Percentiles rank a stretch among this genome's conserved stretches.
Evolutionary conservation across 75 land plant genomes (phyloP).

Genomic region (Cunninghamia lanceolata): DNA sequence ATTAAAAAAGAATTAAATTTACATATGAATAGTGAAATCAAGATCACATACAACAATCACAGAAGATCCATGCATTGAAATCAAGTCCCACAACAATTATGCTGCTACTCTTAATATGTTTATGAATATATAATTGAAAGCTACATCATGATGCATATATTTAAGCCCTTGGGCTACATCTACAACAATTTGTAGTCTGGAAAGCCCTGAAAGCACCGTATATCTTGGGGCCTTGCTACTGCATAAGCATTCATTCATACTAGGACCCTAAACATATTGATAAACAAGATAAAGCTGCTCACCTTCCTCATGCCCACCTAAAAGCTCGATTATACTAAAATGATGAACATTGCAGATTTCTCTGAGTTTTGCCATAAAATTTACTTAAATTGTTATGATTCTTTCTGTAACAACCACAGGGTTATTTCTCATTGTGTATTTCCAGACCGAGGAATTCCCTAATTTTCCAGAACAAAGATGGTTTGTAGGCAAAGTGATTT

Average conservation of each 20-base stretch:
- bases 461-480: neutral
- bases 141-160: slow-evolving; percentile 18
- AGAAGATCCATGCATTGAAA: slow-evolving; percentile 17
- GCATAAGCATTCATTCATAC: slow-evolving; percentile 2
- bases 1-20: too few relatives aligned
- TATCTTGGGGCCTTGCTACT: neutral
- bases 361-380: neutral
- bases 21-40: too few relatives aligned
- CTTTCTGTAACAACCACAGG: neutral
- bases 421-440: neutral
- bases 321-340: slow-evolving; percentile 12
- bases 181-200: slow-evolving; percentile 18
- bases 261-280: slow-evolving; percentile 16
- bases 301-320: slow-evolving; percentile 14
- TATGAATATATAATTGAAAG: slow-evolving; percentile 9
- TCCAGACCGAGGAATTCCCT: neutral
- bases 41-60: too few relatives aligned
- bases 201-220: slow-evolving; percentile 18
- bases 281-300: slow-evolving; percentile 20
- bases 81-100: slow-evolving; percentile 16
- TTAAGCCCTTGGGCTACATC: slow-evolving; percentile 28
- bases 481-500: neutral
- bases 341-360: slow-evolving; percentile 17
- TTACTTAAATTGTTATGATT: neutral
- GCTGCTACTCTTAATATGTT: slow-evolving; percentile 22